These are phyloP conservation scores for Aspergillus pseudoviridinutans DNA, from an alignment of 2,329 filamentous ascomycete genomes.

Conservation along the genomic window DNA sequence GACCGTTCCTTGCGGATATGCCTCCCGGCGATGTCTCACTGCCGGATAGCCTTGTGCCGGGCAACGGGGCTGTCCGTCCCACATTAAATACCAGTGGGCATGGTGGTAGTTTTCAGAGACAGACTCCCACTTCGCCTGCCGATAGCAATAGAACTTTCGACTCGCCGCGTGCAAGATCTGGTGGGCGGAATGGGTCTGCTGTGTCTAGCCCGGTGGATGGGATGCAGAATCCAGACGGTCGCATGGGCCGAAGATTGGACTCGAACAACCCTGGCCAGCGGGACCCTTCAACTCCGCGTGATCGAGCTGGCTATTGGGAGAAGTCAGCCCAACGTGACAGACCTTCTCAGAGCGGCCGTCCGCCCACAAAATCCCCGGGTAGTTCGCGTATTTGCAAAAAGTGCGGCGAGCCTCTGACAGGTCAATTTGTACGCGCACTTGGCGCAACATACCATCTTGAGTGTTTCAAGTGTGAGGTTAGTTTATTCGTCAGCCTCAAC, in stretches of 20 bases:
- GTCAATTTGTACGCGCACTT: constrained; percentile 91
- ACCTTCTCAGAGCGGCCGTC: constrained; percentile 34
- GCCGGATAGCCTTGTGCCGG: constrained; percentile 42
- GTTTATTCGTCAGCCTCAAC: constrained; percentile 28
- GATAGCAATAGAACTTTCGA: constrained; percentile 34
- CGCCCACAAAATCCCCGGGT: constrained; percentile 34
- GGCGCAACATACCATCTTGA: constrained; percentile 94
- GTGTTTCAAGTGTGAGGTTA: constrained; percentile 94
- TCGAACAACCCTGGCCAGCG: constrained; percentile 18
- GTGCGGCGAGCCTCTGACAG: constrained; percentile 80
- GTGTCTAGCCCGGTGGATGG: constrained; percentile 21
- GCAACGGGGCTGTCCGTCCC: constrained; percentile 36
- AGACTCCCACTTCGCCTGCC: constrained; percentile 39
- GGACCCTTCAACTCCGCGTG: constrained; percentile 22
- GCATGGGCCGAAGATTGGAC: constrained; percentile 29
- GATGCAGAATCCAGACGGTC: constrained; percentile 26
- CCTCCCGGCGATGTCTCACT: constrained; percentile 39
- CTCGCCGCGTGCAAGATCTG: constrained; percentile 31
- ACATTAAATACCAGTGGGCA: constrained; percentile 35
- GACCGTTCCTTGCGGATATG: constrained; percentile 30
- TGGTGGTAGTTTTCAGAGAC: constrained; percentile 31
- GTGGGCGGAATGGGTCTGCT: constrained; percentile 19
- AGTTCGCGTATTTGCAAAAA: constrained; percentile 67
- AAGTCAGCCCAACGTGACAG: constrained; percentile 32
- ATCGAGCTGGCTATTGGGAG: constrained; percentile 30